Conservation (phyloP, 805 yeast genomes). For the Gaillardinia entomophila region DNA sequence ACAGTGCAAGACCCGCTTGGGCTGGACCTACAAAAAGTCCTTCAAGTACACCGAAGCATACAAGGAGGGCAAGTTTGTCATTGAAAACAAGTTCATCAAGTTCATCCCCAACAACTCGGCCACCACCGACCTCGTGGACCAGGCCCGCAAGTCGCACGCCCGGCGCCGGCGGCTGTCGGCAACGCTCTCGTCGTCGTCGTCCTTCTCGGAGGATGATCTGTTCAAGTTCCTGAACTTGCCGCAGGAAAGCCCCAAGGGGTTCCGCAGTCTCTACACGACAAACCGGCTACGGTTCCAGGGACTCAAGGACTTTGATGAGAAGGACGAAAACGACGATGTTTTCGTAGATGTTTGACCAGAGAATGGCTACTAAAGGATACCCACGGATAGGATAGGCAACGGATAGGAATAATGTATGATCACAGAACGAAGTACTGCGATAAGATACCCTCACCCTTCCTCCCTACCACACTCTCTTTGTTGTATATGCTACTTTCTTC, state of each 20-base stretch:
- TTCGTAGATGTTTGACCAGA: conserved; percentile 8
- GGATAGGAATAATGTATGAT: no score
- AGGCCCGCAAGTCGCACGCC: conserved; percentile 20
- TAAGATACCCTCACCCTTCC: no score
- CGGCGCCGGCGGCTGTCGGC: conserved; percentile 16
- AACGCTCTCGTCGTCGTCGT: conserved; percentile 1
- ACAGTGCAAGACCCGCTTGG: conserved; percentile 30
- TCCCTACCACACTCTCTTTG: no score
- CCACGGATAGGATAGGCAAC: no score
- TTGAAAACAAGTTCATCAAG: conserved; percentile 31
- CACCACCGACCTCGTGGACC: conserved; percentile 25
- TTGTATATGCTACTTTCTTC: not conserved
- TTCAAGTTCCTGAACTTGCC: conserved; percentile 1
- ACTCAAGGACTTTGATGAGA: conserved; percentile 10
- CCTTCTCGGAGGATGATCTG: conserved; percentile 1
- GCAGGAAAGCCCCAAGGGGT: not conserved
- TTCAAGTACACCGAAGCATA: conserved; percentile 29
- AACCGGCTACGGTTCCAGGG: conserved; percentile 6
- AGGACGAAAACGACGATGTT: conserved; percentile 8
- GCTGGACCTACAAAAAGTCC: conserved; percentile 38
- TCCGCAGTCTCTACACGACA: conserved; percentile 2
- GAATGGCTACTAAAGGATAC: no score
- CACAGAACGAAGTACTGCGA: no score
- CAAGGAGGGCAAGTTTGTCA: conserved; percentile 41
- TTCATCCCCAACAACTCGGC: conserved; percentile 30